Evolutionary conservation across 495 filamentous ascomycete species (phyloP), one percentile per base, ranked within the genome.

Genomic region (Arthonia radiata): DNA sequence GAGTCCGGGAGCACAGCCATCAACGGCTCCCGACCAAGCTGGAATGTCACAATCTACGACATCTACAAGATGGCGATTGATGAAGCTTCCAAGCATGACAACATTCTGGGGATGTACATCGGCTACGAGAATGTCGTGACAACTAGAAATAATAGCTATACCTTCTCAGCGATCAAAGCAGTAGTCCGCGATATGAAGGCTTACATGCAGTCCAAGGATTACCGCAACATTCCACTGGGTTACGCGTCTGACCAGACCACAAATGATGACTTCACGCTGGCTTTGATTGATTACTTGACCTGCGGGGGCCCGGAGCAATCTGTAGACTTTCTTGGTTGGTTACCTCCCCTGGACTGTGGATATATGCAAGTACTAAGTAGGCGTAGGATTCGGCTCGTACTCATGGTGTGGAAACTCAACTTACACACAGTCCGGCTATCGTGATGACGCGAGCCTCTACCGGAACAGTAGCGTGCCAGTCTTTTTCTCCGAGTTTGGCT

Each of bases 381-480:
- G n/a, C n/a, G 93, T 78, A 78, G 86, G 86, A 27, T 92, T 92
- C 63, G 94, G 93, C 53, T 82, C 93, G 55, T 94, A 94, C 54
- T 82, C 76, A 21, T 97, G 86, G 86, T 97, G 86, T 43, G 86
- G 86, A 26, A 42, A 77, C 26, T 82, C 71, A 32, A 62, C 57
- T 30, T 83, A 72, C 43, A 38, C 50, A 25, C 35, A 49, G 12
- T 93, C 83, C 0, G 74, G 77, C 10, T 97, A 78, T 48, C 56
- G 73, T 36, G 59, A 57, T 15, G 68, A 80, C 39, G 80, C 78
- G 18, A 48, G 68, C 21, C 77, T 89, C 50, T 94, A 91, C 52
- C 44, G 51, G 25, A 71, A 71, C 44, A 94, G 81, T 55, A 73
- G 72, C 4, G 74, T 91, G 4, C 86, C 86, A 23, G 70, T 75